Evolutionary conservation across 2,329 filamentous ascomycete species (phyloP).

Genomic region (Aspergillus melleus): DNA sequence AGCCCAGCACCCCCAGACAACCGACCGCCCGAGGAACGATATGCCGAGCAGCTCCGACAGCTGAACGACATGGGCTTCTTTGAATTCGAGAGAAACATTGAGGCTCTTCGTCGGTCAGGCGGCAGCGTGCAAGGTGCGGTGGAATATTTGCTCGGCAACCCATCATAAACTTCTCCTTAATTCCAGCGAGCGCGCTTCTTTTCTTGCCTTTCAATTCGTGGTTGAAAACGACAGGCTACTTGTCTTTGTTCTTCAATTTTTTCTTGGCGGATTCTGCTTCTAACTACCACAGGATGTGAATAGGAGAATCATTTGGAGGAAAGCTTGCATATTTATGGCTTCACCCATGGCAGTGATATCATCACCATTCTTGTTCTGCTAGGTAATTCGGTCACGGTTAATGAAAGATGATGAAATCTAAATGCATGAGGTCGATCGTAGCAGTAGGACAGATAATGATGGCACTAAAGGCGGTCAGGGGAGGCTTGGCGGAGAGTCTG

Average conservation of each 20-base stretch:
- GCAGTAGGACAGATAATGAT: not conserved
- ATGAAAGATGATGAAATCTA: not conserved
- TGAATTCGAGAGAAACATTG: constrained; percentile 91
- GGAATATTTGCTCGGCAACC: constrained; percentile 41
- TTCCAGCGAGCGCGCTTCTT: not conserved
- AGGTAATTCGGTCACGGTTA: not conserved
- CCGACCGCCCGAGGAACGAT: constrained; percentile 89
- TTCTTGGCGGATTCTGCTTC: not conserved
- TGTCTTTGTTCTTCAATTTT: not conserved
- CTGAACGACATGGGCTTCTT: constrained; percentile 99
- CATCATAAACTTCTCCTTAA: constrained; percentile 22
- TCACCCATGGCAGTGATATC: not conserved
- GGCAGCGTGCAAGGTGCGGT: constrained; percentile 85
- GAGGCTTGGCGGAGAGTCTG: not conserved
- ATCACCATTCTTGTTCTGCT: not conserved
- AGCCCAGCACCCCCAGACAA: constrained; percentile 68
- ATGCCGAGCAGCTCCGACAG: constrained; percentile 84
- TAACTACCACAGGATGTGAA: not conserved
- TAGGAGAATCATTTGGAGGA: not conserved
- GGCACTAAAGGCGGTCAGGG: not conserved
- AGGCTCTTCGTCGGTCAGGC: constrained; percentile 81
- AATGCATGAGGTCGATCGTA: not conserved
- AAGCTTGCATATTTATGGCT: not conserved
- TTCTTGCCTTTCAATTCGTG: not conserved
- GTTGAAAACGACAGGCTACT: not conserved